A percentile compares a stretch with the other conserved stretches of the same genome.
Evolutionary conservation across 768 basidiomycete genomes (phyloP).

Genomic region (Suillus americanus): DNA sequence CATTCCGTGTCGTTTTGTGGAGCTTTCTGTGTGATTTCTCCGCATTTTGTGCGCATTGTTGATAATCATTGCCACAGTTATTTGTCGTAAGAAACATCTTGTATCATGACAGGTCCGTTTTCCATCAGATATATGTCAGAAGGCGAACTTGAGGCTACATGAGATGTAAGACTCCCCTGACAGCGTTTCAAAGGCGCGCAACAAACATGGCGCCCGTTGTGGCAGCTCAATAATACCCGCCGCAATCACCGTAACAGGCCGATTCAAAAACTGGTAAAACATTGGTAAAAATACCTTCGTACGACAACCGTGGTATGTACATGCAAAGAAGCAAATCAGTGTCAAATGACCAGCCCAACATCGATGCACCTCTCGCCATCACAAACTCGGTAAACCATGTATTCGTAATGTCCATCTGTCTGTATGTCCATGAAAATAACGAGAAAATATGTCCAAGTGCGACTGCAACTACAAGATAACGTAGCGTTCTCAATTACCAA

Average conservation of each 20-base stretch:
- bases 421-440: background rate
- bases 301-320: background rate
- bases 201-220: background rate
- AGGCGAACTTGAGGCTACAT: background rate
- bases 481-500: conserved; percentile 7
- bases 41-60: background rate
- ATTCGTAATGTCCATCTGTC: conserved; percentile 18
- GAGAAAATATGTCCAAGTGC: conserved; percentile 18
- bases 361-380: no score
- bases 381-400: conserved; percentile 3
- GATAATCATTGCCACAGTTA: background rate
- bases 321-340: conserved; percentile 5
- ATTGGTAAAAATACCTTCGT: background rate
- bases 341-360: background rate
- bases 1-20: conserved; percentile 5
- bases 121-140: background rate
- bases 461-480: conserved; percentile 4
- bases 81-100: background rate
- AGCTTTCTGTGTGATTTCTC: background rate
- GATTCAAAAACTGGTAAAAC: background rate
- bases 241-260: background rate
- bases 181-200: no score
- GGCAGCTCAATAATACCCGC: background rate
- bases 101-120: background rate
- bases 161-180: background rate